Evolutionary conservation across 257 asterid species (phyloP).

Genomic region (Nemophila menziesii): DNA sequence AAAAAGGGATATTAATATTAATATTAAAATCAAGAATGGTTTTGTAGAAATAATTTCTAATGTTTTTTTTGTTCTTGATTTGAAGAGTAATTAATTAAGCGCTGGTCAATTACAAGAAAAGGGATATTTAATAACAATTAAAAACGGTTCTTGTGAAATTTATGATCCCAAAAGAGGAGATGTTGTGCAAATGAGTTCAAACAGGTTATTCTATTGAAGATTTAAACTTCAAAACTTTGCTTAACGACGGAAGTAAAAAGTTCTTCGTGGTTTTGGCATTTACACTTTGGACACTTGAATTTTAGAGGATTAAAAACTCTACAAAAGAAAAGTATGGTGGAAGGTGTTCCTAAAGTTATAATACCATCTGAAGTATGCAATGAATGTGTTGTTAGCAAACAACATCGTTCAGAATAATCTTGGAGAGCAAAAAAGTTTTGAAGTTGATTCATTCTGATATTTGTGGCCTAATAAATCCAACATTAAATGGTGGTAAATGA

Average conservation of each 20-base stretch:
- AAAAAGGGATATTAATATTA: slow-evolving; percentile 5
- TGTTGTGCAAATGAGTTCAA: not conserved
- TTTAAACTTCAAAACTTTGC: not conserved
- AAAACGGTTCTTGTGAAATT: not conserved
- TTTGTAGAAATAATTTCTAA: not conserved
- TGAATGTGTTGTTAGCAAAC: slow-evolving; percentile 2
- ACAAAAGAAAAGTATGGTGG: not conserved
- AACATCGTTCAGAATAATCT: not conserved
- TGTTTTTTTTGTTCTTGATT: slow-evolving; percentile 1
- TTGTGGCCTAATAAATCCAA: too few relatives aligned
- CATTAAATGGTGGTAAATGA: not conserved
- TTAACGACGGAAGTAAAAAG: not conserved
- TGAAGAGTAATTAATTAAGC: not conserved
- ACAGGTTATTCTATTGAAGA: slow-evolving; percentile 1
- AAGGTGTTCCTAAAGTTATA: not conserved
- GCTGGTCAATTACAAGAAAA: slow-evolving; percentile 1
- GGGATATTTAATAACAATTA: not conserved
- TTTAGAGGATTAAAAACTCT: not conserved
- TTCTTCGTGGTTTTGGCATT: slow-evolving; percentile 4
- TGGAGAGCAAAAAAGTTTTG: not conserved
- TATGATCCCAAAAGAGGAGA: not conserved
- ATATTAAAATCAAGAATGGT: not conserved
- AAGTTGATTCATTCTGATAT: not conserved
- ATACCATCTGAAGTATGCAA: not conserved
- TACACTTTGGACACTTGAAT: not conserved